Evolutionary conservation across 1,139 yeast genomes (phyloP).

Genomic region (Candida tetrigidarum): DNA sequence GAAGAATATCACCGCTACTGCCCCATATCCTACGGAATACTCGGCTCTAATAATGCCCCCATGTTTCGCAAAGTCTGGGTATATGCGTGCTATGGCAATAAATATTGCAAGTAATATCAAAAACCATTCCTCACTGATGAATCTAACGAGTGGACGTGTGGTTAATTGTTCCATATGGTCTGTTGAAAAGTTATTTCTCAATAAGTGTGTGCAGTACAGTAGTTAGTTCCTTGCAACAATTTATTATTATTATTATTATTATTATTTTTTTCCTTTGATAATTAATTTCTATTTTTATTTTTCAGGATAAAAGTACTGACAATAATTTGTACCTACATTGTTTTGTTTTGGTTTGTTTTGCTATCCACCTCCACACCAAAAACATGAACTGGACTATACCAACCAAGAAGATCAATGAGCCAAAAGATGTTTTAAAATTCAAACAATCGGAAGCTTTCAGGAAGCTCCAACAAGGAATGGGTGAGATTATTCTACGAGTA

Average conservation of each 20-base stretch:
- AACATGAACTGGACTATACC: slow-evolving; percentile 24
- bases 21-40: slow-evolving; percentile 81
- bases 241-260: too few relatives aligned
- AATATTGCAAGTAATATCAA: slow-evolving; percentile 71
- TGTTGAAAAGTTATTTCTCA: too few relatives aligned
- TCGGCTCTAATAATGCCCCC: slow-evolving; percentile 79
- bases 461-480: slow-evolving; percentile 27
- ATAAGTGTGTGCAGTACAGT: too few relatives aligned
- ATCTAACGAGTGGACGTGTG: too few relatives aligned
- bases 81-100: slow-evolving; percentile 74
- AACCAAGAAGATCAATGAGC: slow-evolving; percentile 36
- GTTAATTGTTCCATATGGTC: too few relatives aligned
- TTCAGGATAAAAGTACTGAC: too few relatives aligned
- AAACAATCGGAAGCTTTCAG: slow-evolving; percentile 32
- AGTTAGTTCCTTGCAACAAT: too few relatives aligned
- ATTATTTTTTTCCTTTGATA: too few relatives aligned
- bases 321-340: too few relatives aligned
- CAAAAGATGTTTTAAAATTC: slow-evolving; percentile 31
- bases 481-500: slow-evolving; percentile 27
- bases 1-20: slow-evolving; percentile 83
- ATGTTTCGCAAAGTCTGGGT: slow-evolving; percentile 81
- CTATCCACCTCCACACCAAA: too few relatives aligned
- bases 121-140: slow-evolving; percentile 77
- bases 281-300: too few relatives aligned
- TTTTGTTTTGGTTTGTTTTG: too few relatives aligned